phyloP scores from a whole-genome alignment of 169 alveolate species.

The Perkinsus chesapeaki region DNA sequence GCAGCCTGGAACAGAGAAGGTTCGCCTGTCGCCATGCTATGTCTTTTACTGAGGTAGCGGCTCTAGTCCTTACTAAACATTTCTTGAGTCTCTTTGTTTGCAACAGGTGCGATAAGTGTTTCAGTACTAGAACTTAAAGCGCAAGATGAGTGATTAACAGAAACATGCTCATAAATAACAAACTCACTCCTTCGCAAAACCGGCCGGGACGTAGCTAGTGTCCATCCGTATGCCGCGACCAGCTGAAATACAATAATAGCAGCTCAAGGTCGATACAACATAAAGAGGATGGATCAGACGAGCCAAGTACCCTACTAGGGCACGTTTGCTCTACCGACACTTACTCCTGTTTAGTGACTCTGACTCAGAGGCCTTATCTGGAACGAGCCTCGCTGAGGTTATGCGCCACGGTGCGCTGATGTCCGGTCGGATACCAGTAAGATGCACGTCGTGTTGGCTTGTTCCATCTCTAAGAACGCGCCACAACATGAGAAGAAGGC shows the following conservation, averaged over 20 bases:
- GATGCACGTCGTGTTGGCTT: neutral
- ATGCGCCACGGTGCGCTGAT: neutral
- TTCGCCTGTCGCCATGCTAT: too few relatives aligned
- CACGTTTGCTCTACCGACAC: neutral
- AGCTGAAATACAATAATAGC: neutral
- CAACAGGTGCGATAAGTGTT: too few relatives aligned
- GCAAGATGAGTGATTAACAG: too few relatives aligned
- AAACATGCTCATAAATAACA: neutral
- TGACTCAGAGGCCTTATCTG: neutral
- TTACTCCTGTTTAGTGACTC: neutral
- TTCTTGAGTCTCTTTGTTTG: too few relatives aligned
- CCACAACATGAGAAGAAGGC: too few relatives aligned
- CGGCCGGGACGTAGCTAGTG: neutral
- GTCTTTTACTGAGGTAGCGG: too few relatives aligned
- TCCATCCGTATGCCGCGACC: neutral
- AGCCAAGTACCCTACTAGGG: neutral
- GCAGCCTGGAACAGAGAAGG: too few relatives aligned
- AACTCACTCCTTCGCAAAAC: neutral
- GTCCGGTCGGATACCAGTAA: neutral
- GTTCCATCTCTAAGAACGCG: neutral
- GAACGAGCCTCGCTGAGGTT: neutral
- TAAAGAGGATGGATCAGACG: neutral
- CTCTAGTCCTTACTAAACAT: too few relatives aligned
- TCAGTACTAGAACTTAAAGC: too few relatives aligned
- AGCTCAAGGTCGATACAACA: neutral